Base-by-base conservation (phyloP, 306 rosid genomes). In the Sechiopsis laciniata region DNA sequence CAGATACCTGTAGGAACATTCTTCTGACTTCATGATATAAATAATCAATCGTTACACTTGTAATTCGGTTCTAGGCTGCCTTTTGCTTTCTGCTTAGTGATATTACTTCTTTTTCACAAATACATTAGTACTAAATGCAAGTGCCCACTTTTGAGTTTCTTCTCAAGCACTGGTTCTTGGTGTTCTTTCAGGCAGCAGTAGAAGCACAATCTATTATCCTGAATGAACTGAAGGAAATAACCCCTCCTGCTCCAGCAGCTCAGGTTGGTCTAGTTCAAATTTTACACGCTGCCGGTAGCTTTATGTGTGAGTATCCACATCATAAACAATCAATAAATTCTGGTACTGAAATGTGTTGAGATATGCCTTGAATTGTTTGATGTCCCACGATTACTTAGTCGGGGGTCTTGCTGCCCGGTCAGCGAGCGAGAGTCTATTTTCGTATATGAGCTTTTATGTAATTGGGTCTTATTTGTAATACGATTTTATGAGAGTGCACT, bases 121-220 rank as follows among this genome's bases (percentile, higher is more conserved):
- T 42, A 65, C 11, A 40, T 67, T 19, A n/a, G n/a, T n/a, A n/a
- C 53, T 67, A 2, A 10, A 42, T 8, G 21, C 54, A 37, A 14
- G 63, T 72, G 19, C 29, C 26, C 22, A 53, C 62, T 72, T 53
- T 14, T 21, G 21, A 72, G 16, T 55, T 72, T 68, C 26, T 19
- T 54, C 52, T 14, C 17, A 79, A 60, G 22, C 77, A 26, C 50
- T 71, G 60, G 74, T 77, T 62, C 48, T 48, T 69, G 79, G 66
- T 68, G 76, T 78, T 81, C 69, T 72, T 84, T 76, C 84, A 93
- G 98, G 96, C 91, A 80, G 94, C 90, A 2, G 78, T 93, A 70
- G 94, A 77, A 74, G 91, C 82, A 13, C 87, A 86, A 81, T 84
- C 89, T 51, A 81, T 73, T 72, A 16, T 72, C 40, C 84, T 88